Evolutionary conservation across 2,329 filamentous ascomycete genomes (phyloP).

Genomic region (Neocucurbitaria cava): DNA sequence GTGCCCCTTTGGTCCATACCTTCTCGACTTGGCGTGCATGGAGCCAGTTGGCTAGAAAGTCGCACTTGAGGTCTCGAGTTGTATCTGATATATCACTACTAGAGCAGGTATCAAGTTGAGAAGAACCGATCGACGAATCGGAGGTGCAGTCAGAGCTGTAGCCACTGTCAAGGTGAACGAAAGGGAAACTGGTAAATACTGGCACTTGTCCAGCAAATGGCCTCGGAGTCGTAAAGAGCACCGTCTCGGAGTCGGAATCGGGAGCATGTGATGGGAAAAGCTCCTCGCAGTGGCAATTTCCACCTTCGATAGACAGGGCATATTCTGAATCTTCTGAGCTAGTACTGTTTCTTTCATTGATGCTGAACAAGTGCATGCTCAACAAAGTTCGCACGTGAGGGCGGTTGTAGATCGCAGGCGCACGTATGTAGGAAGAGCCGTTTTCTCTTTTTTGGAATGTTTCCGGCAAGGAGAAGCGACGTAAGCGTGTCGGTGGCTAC

Average conservation of each 20-base stretch:
- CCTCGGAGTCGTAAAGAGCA: too few relatives aligned
- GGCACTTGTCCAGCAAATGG: background rate
- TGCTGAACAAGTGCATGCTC: background rate
- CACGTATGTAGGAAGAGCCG: background rate
- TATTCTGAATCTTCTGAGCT: background rate
- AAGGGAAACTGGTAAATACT: background rate
- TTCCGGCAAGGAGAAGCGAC: background rate
- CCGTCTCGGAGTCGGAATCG: background rate
- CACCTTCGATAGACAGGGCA: background rate
- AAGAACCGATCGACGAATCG: background rate
- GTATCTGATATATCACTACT: constrained; percentile 44
- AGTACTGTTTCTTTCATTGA: background rate
- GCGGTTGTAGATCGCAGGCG: background rate
- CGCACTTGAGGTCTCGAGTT: constrained; percentile 62
- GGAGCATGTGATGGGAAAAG: background rate
- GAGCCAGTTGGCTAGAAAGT: constrained; percentile 70
- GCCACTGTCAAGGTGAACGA: background rate
- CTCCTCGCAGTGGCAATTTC: background rate
- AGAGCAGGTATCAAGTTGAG: background rate
- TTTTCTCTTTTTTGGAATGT: background rate
- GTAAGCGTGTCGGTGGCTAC: background rate
- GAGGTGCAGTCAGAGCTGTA: background rate
- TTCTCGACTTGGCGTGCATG: constrained; percentile 67
- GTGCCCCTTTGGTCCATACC: constrained; percentile 57
- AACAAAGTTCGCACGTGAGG: background rate